These are phyloP conservation scores for Houttuynia cordata DNA, from an alignment of 164 flowering plant species.

Conservation along the genomic window DNA sequence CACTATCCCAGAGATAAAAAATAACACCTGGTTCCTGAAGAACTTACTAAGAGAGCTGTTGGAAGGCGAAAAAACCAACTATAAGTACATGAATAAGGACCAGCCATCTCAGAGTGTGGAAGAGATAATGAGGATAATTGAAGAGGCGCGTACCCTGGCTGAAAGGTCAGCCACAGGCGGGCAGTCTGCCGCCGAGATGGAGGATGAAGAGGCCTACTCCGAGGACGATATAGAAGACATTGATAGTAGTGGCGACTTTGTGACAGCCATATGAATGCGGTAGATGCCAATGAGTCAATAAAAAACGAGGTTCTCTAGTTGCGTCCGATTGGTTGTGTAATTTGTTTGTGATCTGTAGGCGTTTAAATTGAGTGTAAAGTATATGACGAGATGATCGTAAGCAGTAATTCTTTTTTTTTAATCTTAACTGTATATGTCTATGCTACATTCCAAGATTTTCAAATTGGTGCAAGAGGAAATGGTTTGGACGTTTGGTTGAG, in stretches of 20 bases:
- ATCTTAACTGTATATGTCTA: too few species aligned
- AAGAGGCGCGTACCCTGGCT: constrained; percentile 40
- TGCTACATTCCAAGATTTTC: too few species aligned
- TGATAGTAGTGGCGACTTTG: constrained; percentile 33
- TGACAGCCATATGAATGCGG: not conserved
- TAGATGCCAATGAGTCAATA: not conserved
- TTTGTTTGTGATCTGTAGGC: too few species aligned
- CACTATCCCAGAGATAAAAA: constrained; percentile 56
- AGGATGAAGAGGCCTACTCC: constrained; percentile 24
- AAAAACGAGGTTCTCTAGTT: too few species aligned
- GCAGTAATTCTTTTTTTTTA: too few species aligned
- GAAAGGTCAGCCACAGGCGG: constrained; percentile 20
- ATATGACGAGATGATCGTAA: too few species aligned
- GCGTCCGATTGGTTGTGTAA: too few species aligned
- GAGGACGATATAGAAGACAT: constrained; percentile 27
- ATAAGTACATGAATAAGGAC: constrained; percentile 9
- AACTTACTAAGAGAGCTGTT: constrained; percentile 42
- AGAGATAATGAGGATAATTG: constrained; percentile 45
- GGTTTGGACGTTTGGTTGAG: too few species aligned
- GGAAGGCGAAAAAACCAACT: constrained; percentile 38
- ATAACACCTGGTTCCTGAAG: constrained; percentile 58
- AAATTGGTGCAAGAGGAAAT: too few species aligned
- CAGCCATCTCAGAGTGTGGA: constrained; percentile 39
- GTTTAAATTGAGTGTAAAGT: too few species aligned
- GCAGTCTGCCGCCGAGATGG: constrained; percentile 10